Evolutionary conservation across 192 early-diverging fungal species (phyloP), one percentile per base, ranked within the genome.

Genomic region (Dissophora ornata): DNA sequence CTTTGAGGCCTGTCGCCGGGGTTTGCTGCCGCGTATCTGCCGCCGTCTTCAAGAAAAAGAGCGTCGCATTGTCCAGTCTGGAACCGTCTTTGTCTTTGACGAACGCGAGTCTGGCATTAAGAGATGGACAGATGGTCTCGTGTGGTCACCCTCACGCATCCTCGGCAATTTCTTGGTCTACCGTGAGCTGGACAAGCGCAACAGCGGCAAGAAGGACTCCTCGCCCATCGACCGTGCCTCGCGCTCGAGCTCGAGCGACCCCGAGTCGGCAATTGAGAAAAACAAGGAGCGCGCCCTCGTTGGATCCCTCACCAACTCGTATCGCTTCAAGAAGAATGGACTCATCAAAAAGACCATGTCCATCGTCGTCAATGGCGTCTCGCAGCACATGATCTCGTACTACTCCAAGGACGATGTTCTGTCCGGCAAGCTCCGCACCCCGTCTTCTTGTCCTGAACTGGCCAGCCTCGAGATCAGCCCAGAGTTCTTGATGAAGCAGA

Each of bases 121-220:
- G 69, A 83, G 94, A 9, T 96, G 94, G 94, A 95, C 94, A 1
- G 93, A 95, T 62, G 92, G 92, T 4, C 84, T 88, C 10, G 74
- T 87, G 7, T 95, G 93, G 93, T 91, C 91, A 26, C 93, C 93
- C 3, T 94, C 92, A 26, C 85, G 93, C 16, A 93, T 95, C 34
- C 74, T 91, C 19, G 90, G 90, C 51, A 92, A 92, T 55, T 95
- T 94, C 64, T 67, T 95, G 29, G 80, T 94, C 46, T 95, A 95
- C 68, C 89, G 92, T 55, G 93, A 95, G 63, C 63, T 88, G n/a
- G 86, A 86, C 54, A 79, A 78, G 57, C 67, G 79, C n/a, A 67
- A 67, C 30, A 58, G 54, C 80, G 69, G 85, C 78, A 53, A 80
- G 62, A 67, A 91, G 83, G 67, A 69, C 80, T 24, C 87, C 51